Base-by-base conservation (phyloP, 1,139 yeast species). In the Suhomyces bokatorum region DNA sequence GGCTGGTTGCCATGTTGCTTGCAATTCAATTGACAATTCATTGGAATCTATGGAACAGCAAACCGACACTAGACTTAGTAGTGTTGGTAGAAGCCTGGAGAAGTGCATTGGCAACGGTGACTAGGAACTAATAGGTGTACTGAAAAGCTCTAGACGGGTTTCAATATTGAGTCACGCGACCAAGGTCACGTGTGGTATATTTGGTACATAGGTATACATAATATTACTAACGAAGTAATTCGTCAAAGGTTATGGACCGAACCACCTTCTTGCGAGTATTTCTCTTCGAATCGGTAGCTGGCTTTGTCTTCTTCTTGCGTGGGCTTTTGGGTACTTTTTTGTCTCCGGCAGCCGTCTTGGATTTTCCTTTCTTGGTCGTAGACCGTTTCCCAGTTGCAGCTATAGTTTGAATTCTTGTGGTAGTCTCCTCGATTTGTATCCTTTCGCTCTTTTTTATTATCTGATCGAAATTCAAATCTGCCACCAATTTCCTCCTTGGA, bases 1-100 rank as follows among this genome's bases (percentile, higher is more conserved):
- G 2, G 77, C 64, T 6, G 59, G 54, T 11, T 53, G 52, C 75
- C 76, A 71, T 35, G 56, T 53, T 4, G 65, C 58, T 24, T 55
- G 52, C n/a, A 60, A 52, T 6, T 50, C 44, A 8, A 60, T 33
- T 6, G 34, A 22, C 14, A 54, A 35, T 10, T 37, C 14, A 35
- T 49, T 45, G 39, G 39, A 11, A 2, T 32, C 27, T 12, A 17
- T 12, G n/a, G 31, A 35, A 6, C 12, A 3, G 13, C 43, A 35
- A 9, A 35, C 20, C 5, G 16, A 4, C 16, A 9, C 15, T 22
- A 34, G 16, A 24, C 36, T 13, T 6, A 24, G 11, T n/a, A 34
- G 36, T 26, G 36, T 6, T 11, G 36, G 36, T n/a, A 34, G 28
- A 13, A 34, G 17, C 36, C 36, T 13, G 14, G 8, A 17, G 6